These are phyloP conservation scores for Tilletia setariae DNA, from an alignment of 1,284 basidiomycete genomes.

Conservation along the genomic window DNA sequence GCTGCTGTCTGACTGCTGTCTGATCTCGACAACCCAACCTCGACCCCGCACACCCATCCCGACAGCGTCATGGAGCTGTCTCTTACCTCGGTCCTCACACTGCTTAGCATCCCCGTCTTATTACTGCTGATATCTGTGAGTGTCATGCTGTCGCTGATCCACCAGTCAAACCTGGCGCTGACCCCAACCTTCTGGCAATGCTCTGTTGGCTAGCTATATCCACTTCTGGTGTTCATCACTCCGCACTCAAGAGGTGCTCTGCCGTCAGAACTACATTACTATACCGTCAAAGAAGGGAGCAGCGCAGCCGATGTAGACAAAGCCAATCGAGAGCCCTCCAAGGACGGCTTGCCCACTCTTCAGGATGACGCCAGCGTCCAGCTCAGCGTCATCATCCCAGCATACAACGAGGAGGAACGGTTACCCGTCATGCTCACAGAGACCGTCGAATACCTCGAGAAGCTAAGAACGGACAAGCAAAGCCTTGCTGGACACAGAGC, in stretches of 20 bases:
- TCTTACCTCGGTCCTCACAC: not conserved
- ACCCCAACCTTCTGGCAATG: not conserved
- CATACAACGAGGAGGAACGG: constrained; percentile 79
- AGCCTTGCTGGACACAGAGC: not conserved
- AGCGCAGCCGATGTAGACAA: not conserved
- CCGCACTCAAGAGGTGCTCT: constrained; percentile 3
- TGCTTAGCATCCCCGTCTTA: not conserved
- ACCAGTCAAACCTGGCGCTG: not conserved
- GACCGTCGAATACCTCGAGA: constrained; percentile 61
- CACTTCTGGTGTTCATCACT: constrained; percentile 12
- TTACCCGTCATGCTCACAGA: constrained; percentile 76
- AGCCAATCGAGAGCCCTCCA: not conserved
- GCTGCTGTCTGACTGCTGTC: too few relatives aligned
- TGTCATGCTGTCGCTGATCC: not conserved
- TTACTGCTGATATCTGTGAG: constrained; percentile 15
- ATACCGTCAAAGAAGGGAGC: not conserved
- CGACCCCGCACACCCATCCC: too few relatives aligned
- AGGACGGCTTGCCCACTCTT: constrained; percentile 27
- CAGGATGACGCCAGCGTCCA: constrained; percentile 58
- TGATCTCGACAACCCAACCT: too few relatives aligned
- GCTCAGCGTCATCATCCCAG: constrained; percentile 78
- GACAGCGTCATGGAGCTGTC: not conserved
- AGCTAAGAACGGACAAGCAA: not conserved
- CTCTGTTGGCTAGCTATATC: not conserved
- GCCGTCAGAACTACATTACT: constrained; percentile 5